Base-by-base conservation (phyloP, 768 basidiomycete genomes). In the Pisolithus sp. region DNA sequence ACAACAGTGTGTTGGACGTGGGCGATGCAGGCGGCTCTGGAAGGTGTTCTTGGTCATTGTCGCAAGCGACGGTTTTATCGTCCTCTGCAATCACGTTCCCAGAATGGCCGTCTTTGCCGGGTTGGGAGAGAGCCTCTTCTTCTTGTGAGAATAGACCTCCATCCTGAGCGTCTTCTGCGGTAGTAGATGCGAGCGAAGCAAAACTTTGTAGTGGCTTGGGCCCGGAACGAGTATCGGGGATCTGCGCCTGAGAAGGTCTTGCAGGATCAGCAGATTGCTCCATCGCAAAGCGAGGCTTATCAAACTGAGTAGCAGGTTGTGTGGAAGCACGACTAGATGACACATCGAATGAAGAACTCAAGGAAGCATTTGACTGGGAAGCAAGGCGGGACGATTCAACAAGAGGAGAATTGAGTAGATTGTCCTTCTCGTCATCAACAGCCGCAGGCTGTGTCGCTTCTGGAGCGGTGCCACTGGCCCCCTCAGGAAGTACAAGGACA, bases 1-100 rank as follows among this genome's bases (percentile, higher is more conserved):
- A 69, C 31, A 58, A 57, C 28, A 78, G 60, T 0, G 76, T 78
- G 53, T 79, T 79, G 10, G 80, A 79, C 18, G 74, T 62, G 8
- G 77, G 79, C 5, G 82, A 84, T 18, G 75, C 73, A 28, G 81
- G 80, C 26, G 81, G 81, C 59, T 85, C 83, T 7, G 78, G 76
- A 6, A 79, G 65, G 59, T 82, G 77, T 45, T 81, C 79, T 50
- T 66, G 62, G 49, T 63, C 62, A 37, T 55, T 57, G 24, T 62
- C 56, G 18, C 55, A 54, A 9, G 8, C 31, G 31, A 42, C 47
- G 41, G 2, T 20, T 46, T 62, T 67, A 45, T 60, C 57, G 17
- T 66, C 58, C 30, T 49, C 8, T 18, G 42, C 45, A 20, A 48
- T 36, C 21, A 51, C 53, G 20, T 55, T 48, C 21, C 68, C 68